phyloP scores from a whole-genome alignment of 2,329 filamentous ascomycete species.

The Huntiella moniliformis region DNA sequence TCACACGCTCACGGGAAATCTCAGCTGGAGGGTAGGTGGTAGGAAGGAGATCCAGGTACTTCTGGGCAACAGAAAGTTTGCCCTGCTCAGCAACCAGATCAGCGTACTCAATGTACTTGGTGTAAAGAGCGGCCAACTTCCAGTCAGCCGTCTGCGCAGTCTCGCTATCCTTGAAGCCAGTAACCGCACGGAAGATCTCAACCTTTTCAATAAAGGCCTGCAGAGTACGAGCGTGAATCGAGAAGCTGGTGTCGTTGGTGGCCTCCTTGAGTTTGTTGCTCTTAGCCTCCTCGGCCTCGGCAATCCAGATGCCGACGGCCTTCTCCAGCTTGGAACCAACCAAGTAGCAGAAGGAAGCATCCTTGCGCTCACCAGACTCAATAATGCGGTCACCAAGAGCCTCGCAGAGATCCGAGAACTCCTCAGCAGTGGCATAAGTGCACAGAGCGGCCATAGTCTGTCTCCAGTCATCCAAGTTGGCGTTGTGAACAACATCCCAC shows the following conservation, averaged over 20 bases:
- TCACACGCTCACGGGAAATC: slow-evolving; percentile 67
- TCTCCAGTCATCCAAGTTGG: slow-evolving; percentile 84
- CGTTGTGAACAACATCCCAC: slow-evolving; percentile 96
- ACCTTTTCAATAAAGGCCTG: slow-evolving; percentile 98
- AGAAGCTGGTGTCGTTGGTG: slow-evolving; percentile 64
- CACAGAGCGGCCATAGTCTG: slow-evolving; percentile 91
- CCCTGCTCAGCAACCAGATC: slow-evolving; percentile 87
- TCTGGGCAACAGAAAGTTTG: slow-evolving; percentile 68
- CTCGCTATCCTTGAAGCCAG: slow-evolving; percentile 73
- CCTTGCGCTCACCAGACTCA: slow-evolving; percentile 59
- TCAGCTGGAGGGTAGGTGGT: slow-evolving; percentile 70
- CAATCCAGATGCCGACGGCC: slow-evolving; percentile 84
- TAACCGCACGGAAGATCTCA: slow-evolving; percentile 84
- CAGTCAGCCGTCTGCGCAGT: slow-evolving; percentile 54
- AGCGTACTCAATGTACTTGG: slow-evolving; percentile 92
- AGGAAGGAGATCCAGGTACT: slow-evolving; percentile 78
- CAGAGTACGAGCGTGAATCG: slow-evolving; percentile 70
- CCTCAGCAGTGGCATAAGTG: slow-evolving; percentile 77
- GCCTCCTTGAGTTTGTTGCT: slow-evolving; percentile 51
- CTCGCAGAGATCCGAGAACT: slow-evolving; percentile 91
- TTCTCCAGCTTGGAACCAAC: slow-evolving; percentile 95
- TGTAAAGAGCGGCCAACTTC: slow-evolving; percentile 77
- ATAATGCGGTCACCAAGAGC: slow-evolving; percentile 79
- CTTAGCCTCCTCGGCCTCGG: slow-evolving; percentile 73
- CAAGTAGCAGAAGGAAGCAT: slow-evolving; percentile 91